Percentiles rank a stretch among this genome's conserved stretches.
These are phyloP conservation scores for Quercus ilex DNA, from an alignment of 306 rosid genomes.

Conservation along the genomic window DNA sequence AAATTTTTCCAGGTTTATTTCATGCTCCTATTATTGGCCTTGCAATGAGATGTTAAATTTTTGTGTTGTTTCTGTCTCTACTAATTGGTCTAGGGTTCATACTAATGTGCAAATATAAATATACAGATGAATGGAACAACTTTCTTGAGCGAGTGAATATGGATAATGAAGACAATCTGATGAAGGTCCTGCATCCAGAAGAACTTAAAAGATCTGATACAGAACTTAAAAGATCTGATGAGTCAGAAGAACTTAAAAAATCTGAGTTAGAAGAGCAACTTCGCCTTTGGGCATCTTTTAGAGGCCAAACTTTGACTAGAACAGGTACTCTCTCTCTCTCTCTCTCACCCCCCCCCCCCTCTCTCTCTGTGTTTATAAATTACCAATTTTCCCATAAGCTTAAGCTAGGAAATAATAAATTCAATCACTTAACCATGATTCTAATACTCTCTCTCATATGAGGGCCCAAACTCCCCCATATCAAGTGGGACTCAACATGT, in stretches of 20 bases:
- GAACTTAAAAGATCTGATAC: no score
- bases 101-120: constrained; percentile 11
- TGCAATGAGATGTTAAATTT: neutral
- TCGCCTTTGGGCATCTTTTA: constrained; percentile 95
- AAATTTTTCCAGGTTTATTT: constrained; percentile 83
- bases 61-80: neutral
- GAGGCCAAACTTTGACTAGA: constrained; percentile 96
- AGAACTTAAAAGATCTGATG: no score
- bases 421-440: no score
- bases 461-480: no score
- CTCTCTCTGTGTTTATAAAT: no score
- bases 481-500: no score
- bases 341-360: neutral
- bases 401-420: no score
- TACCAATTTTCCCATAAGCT: no score
- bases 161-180: no score
- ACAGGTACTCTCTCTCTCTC: constrained; percentile 47
- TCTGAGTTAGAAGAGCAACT: constrained; percentile 57
- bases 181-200: no score
- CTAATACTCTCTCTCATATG: no score
- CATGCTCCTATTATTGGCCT: constrained; percentile 1
- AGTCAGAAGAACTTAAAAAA: no score
- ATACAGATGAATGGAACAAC: constrained; percentile 90
- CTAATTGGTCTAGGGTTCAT: neutral
- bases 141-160: constrained; percentile 67